These are phyloP conservation scores for Candida stauntonica DNA, from an alignment of 805 yeast genomes.

Conservation along the genomic window DNA sequence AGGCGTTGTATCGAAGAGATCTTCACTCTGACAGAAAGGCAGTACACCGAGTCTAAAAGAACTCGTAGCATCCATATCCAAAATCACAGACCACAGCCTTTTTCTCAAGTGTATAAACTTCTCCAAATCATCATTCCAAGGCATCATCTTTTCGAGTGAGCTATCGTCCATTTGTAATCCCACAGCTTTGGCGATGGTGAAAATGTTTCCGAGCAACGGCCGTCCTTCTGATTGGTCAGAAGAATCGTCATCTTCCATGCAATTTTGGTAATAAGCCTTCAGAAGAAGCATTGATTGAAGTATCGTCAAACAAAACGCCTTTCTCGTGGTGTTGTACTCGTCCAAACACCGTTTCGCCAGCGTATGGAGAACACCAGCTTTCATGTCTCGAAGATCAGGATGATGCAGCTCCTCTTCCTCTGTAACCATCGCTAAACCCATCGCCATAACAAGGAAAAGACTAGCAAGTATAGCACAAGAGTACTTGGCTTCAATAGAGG, in stretches of 20 bases:
- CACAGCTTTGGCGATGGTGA: slow-evolving; percentile 47
- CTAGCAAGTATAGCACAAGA: slow-evolving; percentile 19
- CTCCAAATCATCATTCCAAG: slow-evolving; percentile 11
- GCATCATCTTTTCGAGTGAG: not conserved
- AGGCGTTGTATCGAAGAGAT: slow-evolving; percentile 14
- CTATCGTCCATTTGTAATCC: slow-evolving; percentile 56
- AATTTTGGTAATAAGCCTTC: slow-evolving; percentile 42
- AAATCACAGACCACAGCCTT: slow-evolving; percentile 20
- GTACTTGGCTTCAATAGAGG: slow-evolving; percentile 9
- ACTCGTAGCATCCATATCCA: slow-evolving; percentile 20
- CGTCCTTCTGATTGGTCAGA: slow-evolving; percentile 45
- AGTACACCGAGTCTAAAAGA: slow-evolving; percentile 11
- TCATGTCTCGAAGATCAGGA: no score
- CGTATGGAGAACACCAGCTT: slow-evolving; percentile 1
- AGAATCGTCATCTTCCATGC: slow-evolving; percentile 55
- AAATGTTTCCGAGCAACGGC: slow-evolving; percentile 40
- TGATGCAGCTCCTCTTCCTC: no score
- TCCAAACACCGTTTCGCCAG: slow-evolving; percentile 37
- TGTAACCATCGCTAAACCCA: slow-evolving; percentile 16
- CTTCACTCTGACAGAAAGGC: slow-evolving; percentile 13
- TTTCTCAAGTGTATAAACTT: slow-evolving; percentile 14
- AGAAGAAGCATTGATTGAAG: slow-evolving; percentile 48
- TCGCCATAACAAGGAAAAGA: slow-evolving; percentile 18
- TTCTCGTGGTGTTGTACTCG: slow-evolving; percentile 42
- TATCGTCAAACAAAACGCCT: slow-evolving; percentile 39